Evolutionary conservation across 805 yeast genomes (phyloP), one percentile per base, ranked within the genome.

Genomic region (Blastobotrys attinorum): DNA sequence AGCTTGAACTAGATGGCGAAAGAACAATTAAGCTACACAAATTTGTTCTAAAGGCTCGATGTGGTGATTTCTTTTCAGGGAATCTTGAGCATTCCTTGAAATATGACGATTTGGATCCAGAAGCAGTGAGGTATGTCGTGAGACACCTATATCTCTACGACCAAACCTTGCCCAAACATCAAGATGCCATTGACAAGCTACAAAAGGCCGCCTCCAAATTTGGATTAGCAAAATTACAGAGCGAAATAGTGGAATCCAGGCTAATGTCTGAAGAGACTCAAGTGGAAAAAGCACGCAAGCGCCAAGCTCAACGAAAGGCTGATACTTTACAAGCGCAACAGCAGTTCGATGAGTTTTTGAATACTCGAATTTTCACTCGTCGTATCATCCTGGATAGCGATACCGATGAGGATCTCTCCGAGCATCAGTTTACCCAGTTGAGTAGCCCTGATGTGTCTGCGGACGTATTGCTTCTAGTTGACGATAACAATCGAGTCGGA

Each of bases 111-210:
- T 34, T 45, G 22, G 33, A 46, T 3, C 59, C 62, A 37, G 60
- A 47, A 8, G 54, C 58, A 0, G 53, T 64, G 17, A 48, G 54
- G 2, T 40, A 53, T 7, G 50, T 63, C 2, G 41, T 68, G 10
- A 62, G 63, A 22, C 64, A 59, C 36, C 39, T 69, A 35, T 68
- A 68, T 48, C 48, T 70, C 55, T 49, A 61, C 52, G 64, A 73
- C 54, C 44, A 35, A 17, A 15, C 38, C 71, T 59, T 47, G 57
- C 61, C 43, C 59, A 64, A 69, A 62, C 4, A 66, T 61, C 39
- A 37, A 2, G 46, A 42, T 45, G 21, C 42, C 5, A 31, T 49
- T 21, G 49, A 47, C 3, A 37, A 48, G 1, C 47, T 76, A 15
- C 45, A 49, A 10, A 42, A 54, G 7, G 54, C 66, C 36, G 70